A percentile compares a stretch with the other conserved stretches of the same genome.
Evolutionary conservation across 129 eudicot genomes (phyloP).

Genomic region (Tanacetum coccineum): DNA sequence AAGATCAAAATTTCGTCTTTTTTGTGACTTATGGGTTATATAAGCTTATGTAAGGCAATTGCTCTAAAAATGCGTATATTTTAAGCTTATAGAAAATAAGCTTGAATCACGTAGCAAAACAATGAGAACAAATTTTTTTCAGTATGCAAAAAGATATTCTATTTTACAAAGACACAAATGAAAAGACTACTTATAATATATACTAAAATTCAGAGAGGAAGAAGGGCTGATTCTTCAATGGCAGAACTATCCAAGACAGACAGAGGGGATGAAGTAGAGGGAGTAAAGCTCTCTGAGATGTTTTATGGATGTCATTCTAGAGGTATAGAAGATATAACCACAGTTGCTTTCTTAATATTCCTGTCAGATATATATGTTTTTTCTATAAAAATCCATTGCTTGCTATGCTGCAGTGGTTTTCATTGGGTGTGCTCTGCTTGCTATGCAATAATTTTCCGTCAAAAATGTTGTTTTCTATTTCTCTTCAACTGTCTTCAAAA

Average conservation of each 20-base stretch:
- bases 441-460: slow-evolving; percentile 81
- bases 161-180: too few species aligned
- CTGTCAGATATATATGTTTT: neutral
- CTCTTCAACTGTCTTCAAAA: slow-evolving; percentile 75
- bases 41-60: too few species aligned
- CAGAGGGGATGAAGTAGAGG: slow-evolving; percentile 61
- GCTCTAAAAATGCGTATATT: too few species aligned
- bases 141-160: too few species aligned
- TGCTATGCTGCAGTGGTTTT: slow-evolving; percentile 59
- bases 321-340: slow-evolving; percentile 37
- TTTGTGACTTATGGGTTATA: too few species aligned
- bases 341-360: slow-evolving; percentile 1
- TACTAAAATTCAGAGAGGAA: too few species aligned
- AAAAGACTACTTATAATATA: too few species aligned
- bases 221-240: too few species aligned
- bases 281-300: slow-evolving; percentile 57
- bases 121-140: too few species aligned
- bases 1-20: too few species aligned
- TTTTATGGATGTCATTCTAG: slow-evolving; percentile 54
- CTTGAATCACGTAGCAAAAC: too few species aligned
- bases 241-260: slow-evolving; percentile 71
- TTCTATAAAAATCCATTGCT: neutral
- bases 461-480: slow-evolving; percentile 81
- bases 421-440: slow-evolving; percentile 63
- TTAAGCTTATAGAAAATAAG: too few species aligned